Evolutionary conservation across 179 eudicot species (phyloP).

Genomic region (Silene noctiflora): DNA sequence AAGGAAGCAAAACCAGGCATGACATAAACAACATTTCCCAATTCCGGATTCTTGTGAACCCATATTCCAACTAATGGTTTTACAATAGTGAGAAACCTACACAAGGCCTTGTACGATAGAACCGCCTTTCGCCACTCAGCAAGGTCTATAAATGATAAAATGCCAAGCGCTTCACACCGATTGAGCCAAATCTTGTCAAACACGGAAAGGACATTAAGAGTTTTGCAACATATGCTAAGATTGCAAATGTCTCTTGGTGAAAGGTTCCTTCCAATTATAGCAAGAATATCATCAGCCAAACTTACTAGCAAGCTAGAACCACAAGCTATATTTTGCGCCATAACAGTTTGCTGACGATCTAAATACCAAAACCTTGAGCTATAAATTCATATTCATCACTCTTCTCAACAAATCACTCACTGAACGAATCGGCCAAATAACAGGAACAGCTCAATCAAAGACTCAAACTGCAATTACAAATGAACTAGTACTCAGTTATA

Average conservation of each 20-base stretch:
- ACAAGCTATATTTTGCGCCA: conserved; percentile 31
- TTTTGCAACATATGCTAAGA: conserved; percentile 54
- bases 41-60: conserved; percentile 80
- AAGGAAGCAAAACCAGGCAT: conserved; percentile 73
- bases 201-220: conserved; percentile 37
- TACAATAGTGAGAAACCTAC: conserved; percentile 49
- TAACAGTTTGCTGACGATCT: neutral
- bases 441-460: too few species aligned
- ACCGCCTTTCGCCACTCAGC: conserved; percentile 61
- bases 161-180: conserved; percentile 51
- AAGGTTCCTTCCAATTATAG: conserved; percentile 49
- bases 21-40: conserved; percentile 76
- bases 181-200: conserved; percentile 67
- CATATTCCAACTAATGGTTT: conserved; percentile 60
- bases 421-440: too few species aligned
- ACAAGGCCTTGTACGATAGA: conserved; percentile 54
- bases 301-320: conserved; percentile 51
- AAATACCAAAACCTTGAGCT: neutral
- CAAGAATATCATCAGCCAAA: conserved; percentile 66
- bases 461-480: too few species aligned
- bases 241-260: conserved; percentile 60
- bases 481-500: too few species aligned
- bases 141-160: conserved; percentile 42
- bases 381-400: too few species aligned
- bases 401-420: too few species aligned